A percentile compares a stretch with the other conserved stretches of the same genome.
Evolutionary conservation across 441 rosid species (phyloP).

Genomic region (Sinapis alba): DNA sequence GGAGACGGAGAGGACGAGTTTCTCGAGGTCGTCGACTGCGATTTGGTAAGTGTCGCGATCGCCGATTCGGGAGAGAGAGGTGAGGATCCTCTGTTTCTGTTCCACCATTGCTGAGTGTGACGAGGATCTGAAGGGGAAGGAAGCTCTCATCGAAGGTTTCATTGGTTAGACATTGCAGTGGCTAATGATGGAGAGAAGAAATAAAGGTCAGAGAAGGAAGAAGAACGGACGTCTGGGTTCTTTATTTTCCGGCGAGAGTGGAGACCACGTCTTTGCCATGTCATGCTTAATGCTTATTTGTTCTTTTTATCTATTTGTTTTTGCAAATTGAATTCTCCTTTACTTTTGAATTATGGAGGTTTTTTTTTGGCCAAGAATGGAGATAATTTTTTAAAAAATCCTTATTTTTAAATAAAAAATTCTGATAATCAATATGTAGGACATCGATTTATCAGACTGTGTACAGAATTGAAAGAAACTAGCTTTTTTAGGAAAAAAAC

Average conservation of each 20-base stretch:
- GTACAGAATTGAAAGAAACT: too few species aligned
- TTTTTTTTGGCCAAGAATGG: too few species aligned
- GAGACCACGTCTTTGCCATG: conserved; percentile 41
- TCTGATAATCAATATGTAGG: too few species aligned
- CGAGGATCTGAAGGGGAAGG: conserved; percentile 47
- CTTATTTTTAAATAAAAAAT: too few species aligned
- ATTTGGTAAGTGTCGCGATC: conserved; percentile 97
- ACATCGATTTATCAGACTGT: too few species aligned
- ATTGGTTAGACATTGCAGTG: conserved; percentile 14
- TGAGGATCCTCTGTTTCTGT: conserved; percentile 77
- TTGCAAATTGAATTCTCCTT: not conserved
- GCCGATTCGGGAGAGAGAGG: conserved; percentile 78
- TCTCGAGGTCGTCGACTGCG: conserved; percentile 87
- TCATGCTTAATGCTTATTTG: conserved; percentile 27
- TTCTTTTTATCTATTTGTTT: not conserved
- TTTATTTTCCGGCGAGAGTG: conserved; percentile 36
- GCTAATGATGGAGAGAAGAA: not conserved
- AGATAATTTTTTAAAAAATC: too few species aligned
- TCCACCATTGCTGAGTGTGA: conserved; percentile 93
- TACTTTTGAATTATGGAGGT: too few species aligned
- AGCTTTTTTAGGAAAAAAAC: too few species aligned
- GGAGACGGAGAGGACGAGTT: conserved; percentile 59
- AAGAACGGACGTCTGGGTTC: conserved; percentile 4
- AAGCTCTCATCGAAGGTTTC: conserved; percentile 45
- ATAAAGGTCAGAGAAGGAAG: conserved; percentile 16